Evolutionary conservation across 345 rosid species (phyloP).

Genomic region (Lumnitzera littorea): DNA sequence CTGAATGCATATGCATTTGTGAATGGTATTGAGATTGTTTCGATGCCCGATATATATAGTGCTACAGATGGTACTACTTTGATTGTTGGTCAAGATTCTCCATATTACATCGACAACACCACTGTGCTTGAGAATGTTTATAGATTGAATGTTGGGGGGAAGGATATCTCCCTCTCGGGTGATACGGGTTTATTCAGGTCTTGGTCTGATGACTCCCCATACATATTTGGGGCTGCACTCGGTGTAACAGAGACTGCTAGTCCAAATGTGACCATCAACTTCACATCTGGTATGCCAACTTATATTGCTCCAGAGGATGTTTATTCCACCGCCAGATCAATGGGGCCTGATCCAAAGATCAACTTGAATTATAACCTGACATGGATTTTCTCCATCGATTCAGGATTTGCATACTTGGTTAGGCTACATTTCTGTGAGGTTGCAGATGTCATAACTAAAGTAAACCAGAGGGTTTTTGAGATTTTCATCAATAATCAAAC

Average conservation of each 20-base stretch:
- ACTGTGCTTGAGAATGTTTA: conserved; percentile 14
- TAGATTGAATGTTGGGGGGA: conserved; percentile 21
- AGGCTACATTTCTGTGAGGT: conserved; percentile 29
- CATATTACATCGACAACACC: conserved; percentile 7
- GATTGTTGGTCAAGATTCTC: conserved; percentile 2
- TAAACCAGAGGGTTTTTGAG: conserved; percentile 15
- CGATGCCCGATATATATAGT: conserved; percentile 53
- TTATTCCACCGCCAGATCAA: conserved; percentile 14
- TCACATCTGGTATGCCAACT: conserved; percentile 2
- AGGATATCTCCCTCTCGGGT: conserved; percentile 5
- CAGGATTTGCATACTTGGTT: conserved; percentile 21
- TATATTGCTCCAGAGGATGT: conserved; percentile 11
- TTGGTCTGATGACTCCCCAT: conserved; percentile 23
- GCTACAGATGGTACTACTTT: conserved; percentile 10
- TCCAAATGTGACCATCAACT: neutral
- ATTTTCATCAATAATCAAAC: conserved; percentile 19
- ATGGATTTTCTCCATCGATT: conserved; percentile 20
- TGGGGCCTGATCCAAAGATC: conserved; percentile 7
- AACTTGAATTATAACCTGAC: conserved; percentile 11
- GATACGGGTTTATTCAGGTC: conserved; percentile 18
- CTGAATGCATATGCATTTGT: conserved; percentile 60
- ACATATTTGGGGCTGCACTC: conserved; percentile 7
- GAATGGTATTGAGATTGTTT: conserved; percentile 75
- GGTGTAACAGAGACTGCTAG: conserved; percentile 10
- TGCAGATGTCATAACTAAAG: neutral